phyloP scores from a whole-genome alignment of 108 stramenopile genomes.

The Phaeodactylum tricornutum region DNA sequence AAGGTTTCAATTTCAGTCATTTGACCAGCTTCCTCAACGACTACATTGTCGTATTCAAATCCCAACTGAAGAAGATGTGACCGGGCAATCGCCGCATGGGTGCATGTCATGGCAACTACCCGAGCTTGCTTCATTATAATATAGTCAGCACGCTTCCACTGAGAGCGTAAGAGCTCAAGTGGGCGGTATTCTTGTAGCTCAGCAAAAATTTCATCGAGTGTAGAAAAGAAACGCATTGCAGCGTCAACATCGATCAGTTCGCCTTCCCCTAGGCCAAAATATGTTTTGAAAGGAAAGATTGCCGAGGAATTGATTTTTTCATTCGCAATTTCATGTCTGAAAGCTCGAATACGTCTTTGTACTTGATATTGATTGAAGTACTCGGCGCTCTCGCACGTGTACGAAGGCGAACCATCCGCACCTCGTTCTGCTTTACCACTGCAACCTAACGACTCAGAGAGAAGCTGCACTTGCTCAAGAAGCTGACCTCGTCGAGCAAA shows the following conservation, averaged over 20 bases:
- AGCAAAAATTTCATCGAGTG: conserved; percentile 66
- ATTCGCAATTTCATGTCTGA: conserved; percentile 18
- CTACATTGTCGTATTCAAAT: conserved; percentile 94
- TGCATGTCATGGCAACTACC: conserved; percentile 98
- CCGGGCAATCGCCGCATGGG: conserved; percentile 95
- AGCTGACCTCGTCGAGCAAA: conserved; percentile 67
- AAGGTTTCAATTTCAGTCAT: conserved; percentile 96
- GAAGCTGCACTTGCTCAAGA: conserved; percentile 79
- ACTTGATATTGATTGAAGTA: conserved; percentile 77
- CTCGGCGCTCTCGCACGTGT: conserved; percentile 92
- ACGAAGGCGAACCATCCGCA: conserved; percentile 66
- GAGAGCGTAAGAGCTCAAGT: conserved; percentile 91
- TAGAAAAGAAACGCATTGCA: conserved; percentile 27
- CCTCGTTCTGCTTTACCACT: conserved; percentile 67
- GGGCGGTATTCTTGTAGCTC: conserved; percentile 91
- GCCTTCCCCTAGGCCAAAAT: conserved; percentile 25
- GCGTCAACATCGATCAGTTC: conserved; percentile 16
- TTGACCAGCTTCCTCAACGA: conserved; percentile 99
- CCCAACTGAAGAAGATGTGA: conserved; percentile 83
- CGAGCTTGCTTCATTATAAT: conserved; percentile 91
- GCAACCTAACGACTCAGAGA: conserved; percentile 81
- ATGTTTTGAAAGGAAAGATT: conserved; percentile 55
- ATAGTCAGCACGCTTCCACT: conserved; percentile 88
- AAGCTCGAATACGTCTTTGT: conserved; percentile 37
- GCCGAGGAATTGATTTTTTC: conserved; percentile 9